A percentile compares a stretch with the other conserved stretches of the same genome.
phyloP scores from a whole-genome alignment of 192 early-diverging fungal genomes.

The Diversispora epigaea region DNA sequence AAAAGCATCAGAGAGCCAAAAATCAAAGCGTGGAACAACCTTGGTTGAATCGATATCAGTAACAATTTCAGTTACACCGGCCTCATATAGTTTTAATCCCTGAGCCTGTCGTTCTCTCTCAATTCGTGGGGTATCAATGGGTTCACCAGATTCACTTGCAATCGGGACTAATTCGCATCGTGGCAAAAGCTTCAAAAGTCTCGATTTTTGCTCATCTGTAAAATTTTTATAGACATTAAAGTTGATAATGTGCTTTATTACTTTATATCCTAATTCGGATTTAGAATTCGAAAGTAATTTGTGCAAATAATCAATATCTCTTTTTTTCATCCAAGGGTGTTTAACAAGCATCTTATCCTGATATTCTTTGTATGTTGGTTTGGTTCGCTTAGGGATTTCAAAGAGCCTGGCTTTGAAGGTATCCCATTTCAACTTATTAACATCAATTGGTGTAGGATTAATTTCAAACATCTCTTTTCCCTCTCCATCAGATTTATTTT shows the following conservation, averaged over 20 bases:
- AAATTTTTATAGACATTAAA: neutral
- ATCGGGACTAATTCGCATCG: slow-evolving; percentile 18
- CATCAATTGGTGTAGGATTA: no score
- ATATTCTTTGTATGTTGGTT: slow-evolving; percentile 3
- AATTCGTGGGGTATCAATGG: slow-evolving; percentile 9
- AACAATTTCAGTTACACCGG: neutral
- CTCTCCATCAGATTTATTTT: neutral
- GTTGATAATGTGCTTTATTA: slow-evolving; percentile 13
- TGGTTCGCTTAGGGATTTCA: slow-evolving; percentile 1
- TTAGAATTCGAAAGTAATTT: neutral
- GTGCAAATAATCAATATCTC: slow-evolving; percentile 9
- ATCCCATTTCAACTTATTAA: slow-evolving; percentile 10
- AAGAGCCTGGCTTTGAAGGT: neutral
- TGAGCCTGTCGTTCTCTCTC: neutral
- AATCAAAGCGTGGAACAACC: slow-evolving; percentile 17
- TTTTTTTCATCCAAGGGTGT: slow-evolving; percentile 23
- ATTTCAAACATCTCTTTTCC: neutral
- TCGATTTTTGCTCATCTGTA: slow-evolving; percentile 24
- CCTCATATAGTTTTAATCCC: neutral
- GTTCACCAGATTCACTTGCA: slow-evolving; percentile 16
- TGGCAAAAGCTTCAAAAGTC: slow-evolving; percentile 15
- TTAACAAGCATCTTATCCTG: neutral
- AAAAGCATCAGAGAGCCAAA: slow-evolving; percentile 13
- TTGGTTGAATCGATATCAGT: neutral
- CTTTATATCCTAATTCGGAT: neutral